phyloP scores from a whole-genome alignment of 768 basidiomycete genomes.

The Collybia nuda region DNA sequence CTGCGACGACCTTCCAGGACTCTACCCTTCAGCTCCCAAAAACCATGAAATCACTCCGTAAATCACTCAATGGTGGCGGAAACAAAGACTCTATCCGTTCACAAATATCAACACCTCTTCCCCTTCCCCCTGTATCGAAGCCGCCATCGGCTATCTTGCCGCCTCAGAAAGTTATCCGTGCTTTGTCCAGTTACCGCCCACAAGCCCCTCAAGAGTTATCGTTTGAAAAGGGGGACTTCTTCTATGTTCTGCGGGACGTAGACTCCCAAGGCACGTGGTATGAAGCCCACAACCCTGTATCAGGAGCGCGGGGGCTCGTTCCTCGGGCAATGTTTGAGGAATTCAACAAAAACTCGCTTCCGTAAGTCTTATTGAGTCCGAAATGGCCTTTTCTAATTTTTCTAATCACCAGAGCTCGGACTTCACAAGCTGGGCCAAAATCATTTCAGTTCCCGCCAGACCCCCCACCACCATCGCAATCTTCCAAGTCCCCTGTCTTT shows the following conservation, averaged over 20 bases:
- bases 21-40: constrained; percentile 11
- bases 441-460: constrained; percentile 17
- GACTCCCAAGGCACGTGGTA: constrained; percentile 68
- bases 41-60: constrained; percentile 80
- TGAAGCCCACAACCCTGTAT: constrained; percentile 92
- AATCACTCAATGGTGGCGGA: constrained; percentile 71
- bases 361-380: constrained; percentile 41
- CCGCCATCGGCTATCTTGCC: constrained; percentile 72
- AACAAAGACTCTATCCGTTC: constrained; percentile 58
- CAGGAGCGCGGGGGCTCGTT: constrained; percentile 88
- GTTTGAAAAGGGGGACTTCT: constrained; percentile 95
- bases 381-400: constrained; percentile 3
- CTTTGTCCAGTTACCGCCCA: constrained; percentile 64
- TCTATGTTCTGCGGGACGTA: constrained; percentile 86
- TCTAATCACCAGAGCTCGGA: constrained; percentile 33
- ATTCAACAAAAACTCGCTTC: constrained; percentile 69
- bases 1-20: constrained; percentile 20
- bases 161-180: constrained; percentile 95
- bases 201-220: constrained; percentile 82
- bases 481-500: constrained; percentile 61
- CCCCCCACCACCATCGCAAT: constrained; percentile 25
- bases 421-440: constrained; percentile 36
- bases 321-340: constrained; percentile 89
- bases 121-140: constrained; percentile 67
- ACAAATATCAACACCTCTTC: constrained; percentile 70